phyloP scores from a whole-genome alignment of 345 rosid species.

The Abelmoschus esculentus region DNA sequence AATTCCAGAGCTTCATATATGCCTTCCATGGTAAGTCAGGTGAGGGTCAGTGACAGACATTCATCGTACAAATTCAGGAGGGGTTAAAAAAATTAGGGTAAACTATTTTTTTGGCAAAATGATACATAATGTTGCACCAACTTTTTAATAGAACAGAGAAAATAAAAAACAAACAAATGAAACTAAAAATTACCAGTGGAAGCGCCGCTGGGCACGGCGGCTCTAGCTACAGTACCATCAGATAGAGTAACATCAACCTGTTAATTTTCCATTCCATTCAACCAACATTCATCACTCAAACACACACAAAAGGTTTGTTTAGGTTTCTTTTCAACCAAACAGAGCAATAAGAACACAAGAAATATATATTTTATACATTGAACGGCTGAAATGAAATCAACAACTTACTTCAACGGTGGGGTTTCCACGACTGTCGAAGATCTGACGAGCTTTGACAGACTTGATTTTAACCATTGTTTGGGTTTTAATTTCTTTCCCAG shows the following conservation, averaged over 20 bases:
- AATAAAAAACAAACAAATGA: not conserved
- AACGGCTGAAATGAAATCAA: not conserved
- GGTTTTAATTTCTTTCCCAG: not conserved
- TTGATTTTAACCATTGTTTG: slow-evolving; percentile 27
- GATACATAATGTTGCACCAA: too few relatives aligned
- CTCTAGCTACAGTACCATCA: slow-evolving; percentile 40
- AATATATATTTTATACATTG: not conserved
- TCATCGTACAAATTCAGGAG: not conserved
- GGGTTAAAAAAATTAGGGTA: too few relatives aligned
- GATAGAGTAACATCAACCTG: slow-evolving; percentile 45
- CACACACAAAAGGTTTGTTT: not conserved
- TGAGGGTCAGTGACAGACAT: not conserved
- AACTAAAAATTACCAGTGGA: slow-evolving; percentile 41
- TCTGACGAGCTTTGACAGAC: slow-evolving; percentile 53
- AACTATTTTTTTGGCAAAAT: too few relatives aligned
- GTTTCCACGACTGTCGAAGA: slow-evolving; percentile 72
- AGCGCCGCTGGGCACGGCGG: slow-evolving; percentile 74
- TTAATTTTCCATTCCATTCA: not conserved
- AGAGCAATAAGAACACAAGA: not conserved
- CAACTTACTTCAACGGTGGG: slow-evolving; percentile 66
- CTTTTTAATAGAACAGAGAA: too few relatives aligned
- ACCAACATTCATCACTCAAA: not conserved
- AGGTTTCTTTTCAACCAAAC: slow-evolving; percentile 6
- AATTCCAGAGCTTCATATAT: slow-evolving; percentile 58
- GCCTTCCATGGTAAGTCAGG: slow-evolving; percentile 27